Evolutionary conservation across 306 rosid species (phyloP), one percentile per base, ranked within the genome.

Genomic region (Cicer arietinum): DNA sequence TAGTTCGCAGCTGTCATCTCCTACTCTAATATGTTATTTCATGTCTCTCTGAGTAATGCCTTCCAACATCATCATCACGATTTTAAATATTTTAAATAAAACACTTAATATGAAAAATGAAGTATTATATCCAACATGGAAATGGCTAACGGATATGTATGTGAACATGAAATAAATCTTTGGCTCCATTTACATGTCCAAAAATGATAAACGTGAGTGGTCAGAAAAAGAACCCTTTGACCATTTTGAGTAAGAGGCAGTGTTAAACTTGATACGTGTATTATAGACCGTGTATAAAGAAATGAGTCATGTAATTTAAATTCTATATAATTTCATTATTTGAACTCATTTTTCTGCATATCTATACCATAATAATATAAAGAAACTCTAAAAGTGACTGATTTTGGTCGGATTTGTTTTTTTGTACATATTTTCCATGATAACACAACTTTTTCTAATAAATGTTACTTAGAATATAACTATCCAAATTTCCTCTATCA

Each of bases 151-250:
- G 25, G 41, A 67, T 22, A 45, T 9, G 22, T 20, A 18, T 77
- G 77, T 84, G 83, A 74, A 73, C 67, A 6, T 10, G 41, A 63
- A 20, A 44, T 52, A 73, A 67, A 6, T 16, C 5, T 14, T 11
- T 68, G 66, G 59, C 51, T 43, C 43, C 37, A 45, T 35, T 69
- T 45, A n/a, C 12, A 25, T 10, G 64, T 63, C 68, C n/a, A 54
- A 22, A 69, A 25, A 2, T 63, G 61, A n/a, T 61, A 42, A 30
- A 30, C 47, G 25, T 22, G 57, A n/a, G 50, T 69, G 77, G 79
- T 79, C 60, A 56, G 43, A 81, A 61, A 73, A 73, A 16, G 79
- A 42, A 80, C 10, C 54, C 44, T 40, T 7, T 50, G 84, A 80
- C 76, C 70, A 68, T 67, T 13, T 74, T n/a, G 41, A 42, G 68